Percentiles rank a stretch among this genome's conserved stretches.
Evolutionary conservation across 2,329 filamentous ascomycete species (phyloP).

Genomic region (Massarina eburnea): DNA sequence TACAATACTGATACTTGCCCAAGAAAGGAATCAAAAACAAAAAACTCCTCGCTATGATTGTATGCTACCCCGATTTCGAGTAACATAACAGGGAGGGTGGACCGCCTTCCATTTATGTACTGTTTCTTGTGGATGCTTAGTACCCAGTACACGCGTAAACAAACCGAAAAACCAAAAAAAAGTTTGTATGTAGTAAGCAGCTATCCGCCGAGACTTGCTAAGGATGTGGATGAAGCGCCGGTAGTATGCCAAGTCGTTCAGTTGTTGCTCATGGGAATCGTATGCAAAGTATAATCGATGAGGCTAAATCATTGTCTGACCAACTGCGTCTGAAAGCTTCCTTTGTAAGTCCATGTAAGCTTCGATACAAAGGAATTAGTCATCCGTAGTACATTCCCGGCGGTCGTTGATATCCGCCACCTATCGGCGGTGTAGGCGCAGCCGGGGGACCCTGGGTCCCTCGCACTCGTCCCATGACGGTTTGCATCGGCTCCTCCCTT

Average conservation of each 20-base stretch:
- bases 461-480: slow-evolving; percentile 24
- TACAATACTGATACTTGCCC: background rate
- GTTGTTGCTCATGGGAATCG: slow-evolving; percentile 1
- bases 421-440: slow-evolving; percentile 39
- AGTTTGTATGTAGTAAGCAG: slow-evolving; percentile 1
- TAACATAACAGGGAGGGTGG: no score
- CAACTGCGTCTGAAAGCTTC: background rate
- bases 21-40: background rate
- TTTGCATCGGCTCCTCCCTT: slow-evolving; percentile 21
- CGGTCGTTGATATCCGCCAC: slow-evolving; percentile 28
- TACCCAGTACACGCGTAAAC: no score
- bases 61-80: no score
- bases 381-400: slow-evolving; percentile 20
- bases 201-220: slow-evolving; percentile 1
- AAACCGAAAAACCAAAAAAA: no score
- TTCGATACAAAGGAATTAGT: background rate
- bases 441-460: slow-evolving; percentile 33
- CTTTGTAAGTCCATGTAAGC: background rate
- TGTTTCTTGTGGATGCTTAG: no score
- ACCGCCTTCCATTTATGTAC: no score
- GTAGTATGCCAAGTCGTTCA: slow-evolving; percentile 12
- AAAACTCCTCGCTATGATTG: slow-evolving; percentile 9
- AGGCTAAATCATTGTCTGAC: background rate
- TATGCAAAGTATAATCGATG: background rate
- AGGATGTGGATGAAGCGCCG: slow-evolving; percentile 10